Percentiles rank a stretch among this genome's conserved stretches.
These are phyloP conservation scores for Cydonia oblonga DNA, from an alignment of 331 rosid species.

Conservation along the genomic window DNA sequence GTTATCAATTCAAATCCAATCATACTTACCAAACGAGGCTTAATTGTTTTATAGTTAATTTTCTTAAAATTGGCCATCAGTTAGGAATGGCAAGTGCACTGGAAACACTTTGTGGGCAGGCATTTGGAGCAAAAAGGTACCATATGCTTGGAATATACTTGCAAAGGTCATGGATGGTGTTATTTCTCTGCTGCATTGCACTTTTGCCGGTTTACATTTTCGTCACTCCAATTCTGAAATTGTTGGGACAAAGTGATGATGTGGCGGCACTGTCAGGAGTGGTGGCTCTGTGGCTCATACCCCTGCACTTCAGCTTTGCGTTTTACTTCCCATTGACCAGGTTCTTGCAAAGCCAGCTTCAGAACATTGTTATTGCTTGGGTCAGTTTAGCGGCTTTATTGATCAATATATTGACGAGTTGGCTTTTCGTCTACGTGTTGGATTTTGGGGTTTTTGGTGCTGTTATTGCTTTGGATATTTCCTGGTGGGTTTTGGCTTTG, in stretches of 20 bases:
- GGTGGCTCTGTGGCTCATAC: constrained; percentile 59
- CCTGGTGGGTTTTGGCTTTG: constrained; percentile 70
- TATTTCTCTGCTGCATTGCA: constrained; percentile 38
- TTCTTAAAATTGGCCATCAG: constrained; percentile 3
- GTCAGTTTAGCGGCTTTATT: constrained; percentile 31
- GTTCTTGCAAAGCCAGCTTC: constrained; percentile 60
- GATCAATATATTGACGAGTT: constrained; percentile 27
- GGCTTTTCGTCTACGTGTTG: constrained; percentile 40
- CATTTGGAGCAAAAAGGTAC: constrained; percentile 57
- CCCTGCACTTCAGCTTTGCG: constrained; percentile 69
- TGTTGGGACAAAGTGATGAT: constrained; percentile 47
- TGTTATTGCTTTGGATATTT: constrained; percentile 51
- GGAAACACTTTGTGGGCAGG: constrained; percentile 82
- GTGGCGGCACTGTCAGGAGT: constrained; percentile 49
- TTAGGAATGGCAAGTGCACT: constrained; percentile 84
- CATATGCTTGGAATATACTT: constrained; percentile 56
- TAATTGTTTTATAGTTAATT: background rate
- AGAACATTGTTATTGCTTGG: constrained; percentile 43
- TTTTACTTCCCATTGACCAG: constrained; percentile 58
- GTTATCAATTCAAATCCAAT: too few relatives aligned
- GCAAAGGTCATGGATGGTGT: constrained; percentile 71
- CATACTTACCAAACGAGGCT: too few relatives aligned
- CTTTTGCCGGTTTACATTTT: constrained; percentile 46
- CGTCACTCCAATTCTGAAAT: constrained; percentile 52
- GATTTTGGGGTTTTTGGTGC: constrained; percentile 61